These are phyloP conservation scores for Tilletiopsis washingtonensis DNA, from an alignment of 1,284 basidiomycete species.

Conservation along the genomic window DNA sequence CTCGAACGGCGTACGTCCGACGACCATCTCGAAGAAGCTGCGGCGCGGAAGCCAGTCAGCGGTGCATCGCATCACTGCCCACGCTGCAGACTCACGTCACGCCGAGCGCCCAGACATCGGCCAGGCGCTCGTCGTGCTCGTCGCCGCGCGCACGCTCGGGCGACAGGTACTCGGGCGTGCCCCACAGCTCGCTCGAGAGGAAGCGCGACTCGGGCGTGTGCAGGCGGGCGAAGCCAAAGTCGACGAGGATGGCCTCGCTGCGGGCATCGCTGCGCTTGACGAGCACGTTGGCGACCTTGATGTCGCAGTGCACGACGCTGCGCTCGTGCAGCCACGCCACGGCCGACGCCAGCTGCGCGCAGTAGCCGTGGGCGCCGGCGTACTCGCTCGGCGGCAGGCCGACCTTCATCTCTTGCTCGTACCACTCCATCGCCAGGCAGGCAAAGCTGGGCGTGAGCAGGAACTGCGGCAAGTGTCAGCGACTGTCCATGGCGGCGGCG, in stretches of 20 bases:
- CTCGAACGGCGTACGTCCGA: constrained; percentile 36
- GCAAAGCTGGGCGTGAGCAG: constrained; percentile 17
- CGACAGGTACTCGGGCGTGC: constrained; percentile 34
- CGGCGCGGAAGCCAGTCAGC: too few species aligned
- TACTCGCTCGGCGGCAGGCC: constrained; percentile 8
- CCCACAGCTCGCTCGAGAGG: constrained; percentile 21
- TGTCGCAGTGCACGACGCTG: constrained; percentile 29
- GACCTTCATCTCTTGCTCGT: constrained; percentile 33
- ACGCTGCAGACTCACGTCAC: constrained; percentile 10
- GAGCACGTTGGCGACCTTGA: constrained; percentile 17
- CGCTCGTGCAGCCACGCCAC: constrained; percentile 33
- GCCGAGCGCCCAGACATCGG: constrained; percentile 36
- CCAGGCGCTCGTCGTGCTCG: constrained; percentile 28
- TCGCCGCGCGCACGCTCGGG: constrained; percentile 25
- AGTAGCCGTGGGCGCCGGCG: constrained; percentile 21
- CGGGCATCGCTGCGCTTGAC: not conserved
- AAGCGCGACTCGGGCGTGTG: constrained; percentile 24
- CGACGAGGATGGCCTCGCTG: constrained; percentile 1
- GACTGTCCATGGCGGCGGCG: not conserved
- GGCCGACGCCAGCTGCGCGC: constrained; percentile 22
- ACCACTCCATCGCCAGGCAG: constrained; percentile 30
- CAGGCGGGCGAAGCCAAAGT: constrained; percentile 37
- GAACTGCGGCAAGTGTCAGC: not conserved
- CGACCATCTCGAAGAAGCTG: constrained; percentile 38
- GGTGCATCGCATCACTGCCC: not conserved